Conservation (phyloP, 257 asterid species). For the Primulina eburnea region DNA sequence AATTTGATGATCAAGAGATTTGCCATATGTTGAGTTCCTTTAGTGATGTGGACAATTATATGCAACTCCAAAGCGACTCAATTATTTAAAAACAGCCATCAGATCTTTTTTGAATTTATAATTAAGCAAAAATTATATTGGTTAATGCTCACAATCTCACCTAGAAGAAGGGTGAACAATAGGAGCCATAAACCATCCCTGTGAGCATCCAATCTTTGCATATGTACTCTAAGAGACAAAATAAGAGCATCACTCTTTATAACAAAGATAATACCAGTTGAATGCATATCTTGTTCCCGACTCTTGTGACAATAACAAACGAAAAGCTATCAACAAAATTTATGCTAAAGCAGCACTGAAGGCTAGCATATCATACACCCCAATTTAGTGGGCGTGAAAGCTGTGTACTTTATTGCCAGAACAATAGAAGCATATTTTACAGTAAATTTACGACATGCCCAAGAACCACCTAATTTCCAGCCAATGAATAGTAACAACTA, state of each 20-base stretch:
- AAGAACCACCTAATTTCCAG: neutral
- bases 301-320: neutral
- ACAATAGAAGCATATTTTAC: neutral
- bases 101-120: neutral
- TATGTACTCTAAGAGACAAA: slow-evolving; percentile 54
- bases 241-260: slow-evolving; percentile 25
- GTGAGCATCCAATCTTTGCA: slow-evolving; percentile 81
- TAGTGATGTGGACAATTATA: neutral
- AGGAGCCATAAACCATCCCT: slow-evolving; percentile 89
- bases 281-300: neutral
- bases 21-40: neutral
- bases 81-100: neutral
- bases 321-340: neutral
- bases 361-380: slow-evolving; percentile 1
- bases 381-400: neutral
- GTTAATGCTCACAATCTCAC: slow-evolving; percentile 30
- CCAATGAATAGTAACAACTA: neutral
- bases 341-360: neutral
- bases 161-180: slow-evolving; percentile 65
- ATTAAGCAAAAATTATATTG: slow-evolving; percentile 1
- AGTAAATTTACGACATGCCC: neutral
- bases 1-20: neutral
- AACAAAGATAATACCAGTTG: slow-evolving; percentile 16
- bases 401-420: neutral
- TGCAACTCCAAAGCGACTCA: neutral